Conservation (phyloP, 2,329 filamentous ascomycete species). For the Penicillium crustosum region DNA sequence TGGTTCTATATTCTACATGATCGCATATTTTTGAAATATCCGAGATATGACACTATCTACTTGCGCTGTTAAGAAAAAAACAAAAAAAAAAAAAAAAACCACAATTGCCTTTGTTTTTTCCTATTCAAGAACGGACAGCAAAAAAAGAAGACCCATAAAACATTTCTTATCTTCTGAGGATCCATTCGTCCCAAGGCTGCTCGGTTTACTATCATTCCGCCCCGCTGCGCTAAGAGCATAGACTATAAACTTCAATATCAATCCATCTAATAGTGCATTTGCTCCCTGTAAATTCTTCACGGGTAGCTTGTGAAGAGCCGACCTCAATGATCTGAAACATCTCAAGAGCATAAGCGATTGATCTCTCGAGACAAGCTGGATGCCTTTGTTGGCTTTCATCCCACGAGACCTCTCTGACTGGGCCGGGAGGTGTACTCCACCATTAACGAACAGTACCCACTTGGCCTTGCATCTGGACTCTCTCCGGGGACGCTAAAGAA, state of each 20-base stretch:
- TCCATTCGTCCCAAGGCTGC: background rate
- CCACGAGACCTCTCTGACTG: background rate
- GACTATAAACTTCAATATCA: constrained; percentile 7
- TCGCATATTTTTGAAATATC: background rate
- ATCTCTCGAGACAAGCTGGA: background rate
- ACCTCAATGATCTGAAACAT: background rate
- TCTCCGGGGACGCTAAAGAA: constrained; percentile 2
- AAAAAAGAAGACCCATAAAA: constrained; percentile 13
- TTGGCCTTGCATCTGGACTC: constrained; percentile 8
- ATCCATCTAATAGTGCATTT: background rate
- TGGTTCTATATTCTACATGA: background rate
- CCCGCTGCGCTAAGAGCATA: constrained; percentile 3
- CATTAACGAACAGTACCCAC: constrained; percentile 14
- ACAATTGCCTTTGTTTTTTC: background rate
- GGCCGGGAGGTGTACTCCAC: constrained; percentile 5
- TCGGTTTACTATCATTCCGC: constrained; percentile 1
- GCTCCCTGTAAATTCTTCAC: background rate
- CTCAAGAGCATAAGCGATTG: background rate
- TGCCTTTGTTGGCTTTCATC: background rate
- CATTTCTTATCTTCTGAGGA: constrained; percentile 14
- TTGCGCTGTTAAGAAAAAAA: too few species aligned
- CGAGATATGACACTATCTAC: background rate
- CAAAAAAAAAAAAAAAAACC: too few species aligned
- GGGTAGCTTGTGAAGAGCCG: background rate
- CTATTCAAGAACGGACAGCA: background rate